These are phyloP conservation scores for Heritiera littoralis DNA, from an alignment of 345 rosid species.

Conservation along the genomic window DNA sequence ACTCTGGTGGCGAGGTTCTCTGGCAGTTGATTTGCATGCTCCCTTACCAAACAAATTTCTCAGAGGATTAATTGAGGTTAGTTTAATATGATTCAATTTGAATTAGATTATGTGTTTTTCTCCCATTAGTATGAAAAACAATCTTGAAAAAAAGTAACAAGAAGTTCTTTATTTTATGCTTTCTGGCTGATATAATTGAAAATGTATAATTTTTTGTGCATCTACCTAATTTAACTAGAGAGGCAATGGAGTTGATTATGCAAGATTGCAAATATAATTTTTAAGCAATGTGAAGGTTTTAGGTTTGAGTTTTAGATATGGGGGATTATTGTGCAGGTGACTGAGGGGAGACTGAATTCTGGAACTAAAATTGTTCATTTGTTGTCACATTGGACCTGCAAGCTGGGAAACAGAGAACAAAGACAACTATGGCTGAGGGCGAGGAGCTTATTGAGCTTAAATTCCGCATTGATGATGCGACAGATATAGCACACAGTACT, in stretches of 20 bases:
- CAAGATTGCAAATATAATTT: not conserved
- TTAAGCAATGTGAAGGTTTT: not conserved
- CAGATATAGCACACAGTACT: constrained; percentile 42
- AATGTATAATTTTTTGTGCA: not conserved
- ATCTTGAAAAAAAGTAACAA: not conserved
- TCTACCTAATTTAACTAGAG: not conserved
- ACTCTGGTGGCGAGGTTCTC: constrained; percentile 31
- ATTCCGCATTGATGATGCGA: constrained; percentile 46
- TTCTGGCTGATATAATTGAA: not conserved
- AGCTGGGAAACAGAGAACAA: constrained; percentile 28
- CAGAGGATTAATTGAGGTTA: constrained; percentile 30
- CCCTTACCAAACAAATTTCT: constrained; percentile 19
- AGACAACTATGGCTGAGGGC: constrained; percentile 30
- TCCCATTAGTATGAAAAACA: not conserved
- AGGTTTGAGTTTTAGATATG: constrained; percentile 12
- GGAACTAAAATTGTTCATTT: constrained; percentile 15
- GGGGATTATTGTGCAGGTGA: constrained; percentile 27
- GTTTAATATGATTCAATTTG: constrained; percentile 1
- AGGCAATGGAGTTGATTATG: not conserved
- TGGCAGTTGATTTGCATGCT: constrained; percentile 32
- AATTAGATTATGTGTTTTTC: not conserved
- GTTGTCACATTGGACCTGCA: constrained; percentile 23
- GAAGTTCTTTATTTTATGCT: not conserved
- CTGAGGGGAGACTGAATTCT: constrained; percentile 24
- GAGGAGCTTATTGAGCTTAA: constrained; percentile 39